These are phyloP conservation scores for Claviceps monticola DNA, from an alignment of 2,329 filamentous ascomycete genomes.

Conservation along the genomic window DNA sequence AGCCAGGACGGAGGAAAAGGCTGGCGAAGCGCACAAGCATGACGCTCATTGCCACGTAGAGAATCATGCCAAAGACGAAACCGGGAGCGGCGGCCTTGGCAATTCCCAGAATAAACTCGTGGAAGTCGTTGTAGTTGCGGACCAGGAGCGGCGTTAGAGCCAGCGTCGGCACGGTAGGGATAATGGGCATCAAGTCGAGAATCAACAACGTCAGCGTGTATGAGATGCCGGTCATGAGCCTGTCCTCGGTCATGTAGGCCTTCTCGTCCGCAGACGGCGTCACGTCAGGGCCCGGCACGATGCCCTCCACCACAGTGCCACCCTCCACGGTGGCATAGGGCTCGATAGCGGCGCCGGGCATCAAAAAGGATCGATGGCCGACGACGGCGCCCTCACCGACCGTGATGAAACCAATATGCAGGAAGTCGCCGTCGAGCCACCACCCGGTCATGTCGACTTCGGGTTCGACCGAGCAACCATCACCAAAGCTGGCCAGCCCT, in stretches of 20 bases:
- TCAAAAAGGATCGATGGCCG: conserved; percentile 9
- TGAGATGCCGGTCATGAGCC: conserved; percentile 3
- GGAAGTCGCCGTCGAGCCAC: conserved; percentile 12
- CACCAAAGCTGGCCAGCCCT: conserved; percentile 10
- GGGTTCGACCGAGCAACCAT: conserved; percentile 9
- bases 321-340: conserved; percentile 8
- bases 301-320: conserved; percentile 7
- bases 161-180: conserved; percentile 5
- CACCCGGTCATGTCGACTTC: conserved; percentile 11
- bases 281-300: conserved; percentile 1
- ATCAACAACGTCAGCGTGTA: conserved; percentile 7
- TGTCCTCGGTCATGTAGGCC: background rate
- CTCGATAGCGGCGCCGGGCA: conserved; percentile 9
- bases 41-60: conserved; percentile 1
- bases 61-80: conserved; percentile 4
- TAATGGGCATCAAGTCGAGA: conserved; percentile 7
- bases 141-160: conserved; percentile 6
- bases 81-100: conserved; percentile 6
- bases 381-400: conserved; percentile 10
- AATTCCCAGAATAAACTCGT: conserved; percentile 2
- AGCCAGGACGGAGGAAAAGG: conserved; percentile 7
- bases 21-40: conserved; percentile 6
- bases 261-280: conserved; percentile 2
- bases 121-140: conserved; percentile 6
- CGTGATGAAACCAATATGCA: conserved; percentile 9